phyloP scores from a whole-genome alignment of 2,329 filamentous ascomycete genomes.

The Tolypocladium tropicale region DNA sequence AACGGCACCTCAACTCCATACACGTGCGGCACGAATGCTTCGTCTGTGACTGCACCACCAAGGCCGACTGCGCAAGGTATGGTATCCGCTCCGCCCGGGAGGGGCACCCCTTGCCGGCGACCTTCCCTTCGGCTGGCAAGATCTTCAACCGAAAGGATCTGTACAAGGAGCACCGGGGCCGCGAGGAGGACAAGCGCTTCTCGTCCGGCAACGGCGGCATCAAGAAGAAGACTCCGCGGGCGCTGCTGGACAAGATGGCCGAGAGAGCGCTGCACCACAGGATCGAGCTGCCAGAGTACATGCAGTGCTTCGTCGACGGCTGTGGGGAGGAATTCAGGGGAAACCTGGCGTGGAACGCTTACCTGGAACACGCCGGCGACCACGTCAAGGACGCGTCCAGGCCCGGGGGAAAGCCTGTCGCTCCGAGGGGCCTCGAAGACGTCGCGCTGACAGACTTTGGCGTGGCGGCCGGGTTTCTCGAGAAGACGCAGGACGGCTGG shows the following conservation, averaged over 20 bases:
- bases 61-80: constrained; percentile 40
- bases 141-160: constrained; percentile 87
- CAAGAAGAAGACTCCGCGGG: constrained; percentile 20
- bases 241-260: constrained; percentile 44
- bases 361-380: constrained; percentile 79
- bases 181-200: constrained; percentile 55
- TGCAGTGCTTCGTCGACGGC: constrained; percentile 49
- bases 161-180: constrained; percentile 76
- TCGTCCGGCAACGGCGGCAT: constrained; percentile 1
- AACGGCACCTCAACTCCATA: constrained; percentile 73
- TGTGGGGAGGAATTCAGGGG: constrained; percentile 50
- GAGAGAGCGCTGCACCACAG: constrained; percentile 48
- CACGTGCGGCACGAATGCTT: constrained; percentile 68
- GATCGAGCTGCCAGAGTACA: constrained; percentile 49
- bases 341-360: constrained; percentile 62
- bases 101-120: constrained; percentile 11
- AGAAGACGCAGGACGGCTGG: neutral
- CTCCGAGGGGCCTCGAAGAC: neutral
- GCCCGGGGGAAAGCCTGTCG: neutral
- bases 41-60: constrained; percentile 66
- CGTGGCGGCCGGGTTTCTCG: neutral
- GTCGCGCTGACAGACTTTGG: neutral
- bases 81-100: neutral
- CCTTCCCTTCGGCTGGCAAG: constrained; percentile 40
- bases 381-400: constrained; percentile 51